A percentile compares a stretch with the other conserved stretches of the same genome.
phyloP scores from a whole-genome alignment of 2,329 filamentous ascomycete species.

The Xylaria arbuscula region DNA sequence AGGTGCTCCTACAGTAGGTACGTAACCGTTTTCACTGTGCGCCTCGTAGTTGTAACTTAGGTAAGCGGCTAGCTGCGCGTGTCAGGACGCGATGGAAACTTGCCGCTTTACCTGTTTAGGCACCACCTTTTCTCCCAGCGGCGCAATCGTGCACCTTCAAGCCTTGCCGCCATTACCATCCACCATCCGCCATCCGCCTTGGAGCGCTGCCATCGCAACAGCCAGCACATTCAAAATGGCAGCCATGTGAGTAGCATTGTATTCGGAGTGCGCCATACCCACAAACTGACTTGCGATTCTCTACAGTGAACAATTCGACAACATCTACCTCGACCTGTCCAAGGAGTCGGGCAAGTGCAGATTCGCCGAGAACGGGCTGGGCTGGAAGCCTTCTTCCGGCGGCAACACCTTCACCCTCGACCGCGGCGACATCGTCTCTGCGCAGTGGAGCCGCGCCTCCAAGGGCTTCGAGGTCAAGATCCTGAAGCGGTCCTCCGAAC shows the following conservation, averaged over 20 bases:
- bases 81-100: conserved; percentile 34
- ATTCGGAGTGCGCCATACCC: neutral
- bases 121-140: conserved; percentile 9
- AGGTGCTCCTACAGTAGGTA: neutral
- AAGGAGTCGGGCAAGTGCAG: conserved; percentile 93
- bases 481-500: conserved; percentile 81
- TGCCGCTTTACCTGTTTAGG: conserved; percentile 32
- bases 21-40: neutral
- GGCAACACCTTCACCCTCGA: conserved; percentile 96
- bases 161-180: conserved; percentile 14
- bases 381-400: conserved; percentile 90
- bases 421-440: conserved; percentile 82
- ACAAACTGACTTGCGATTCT: conserved; percentile 29
- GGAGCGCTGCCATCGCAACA: conserved; percentile 19
- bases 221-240: conserved; percentile 41
- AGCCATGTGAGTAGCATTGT: conserved; percentile 43
- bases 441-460: conserved; percentile 94
- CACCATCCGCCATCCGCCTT: conserved; percentile 12
- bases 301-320: conserved; percentile 88
- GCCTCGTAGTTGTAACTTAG: neutral
- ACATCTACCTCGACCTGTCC: conserved; percentile 95
- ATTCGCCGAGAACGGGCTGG: conserved; percentile 92
- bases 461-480: conserved; percentile 96
- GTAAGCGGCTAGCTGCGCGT: conserved; percentile 21
- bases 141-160: conserved; percentile 15